A percentile compares a stretch with the other conserved stretches of the same genome.
Conservation (phyloP, 257 asterid genomes). For the Gentiana straminea region DNA sequence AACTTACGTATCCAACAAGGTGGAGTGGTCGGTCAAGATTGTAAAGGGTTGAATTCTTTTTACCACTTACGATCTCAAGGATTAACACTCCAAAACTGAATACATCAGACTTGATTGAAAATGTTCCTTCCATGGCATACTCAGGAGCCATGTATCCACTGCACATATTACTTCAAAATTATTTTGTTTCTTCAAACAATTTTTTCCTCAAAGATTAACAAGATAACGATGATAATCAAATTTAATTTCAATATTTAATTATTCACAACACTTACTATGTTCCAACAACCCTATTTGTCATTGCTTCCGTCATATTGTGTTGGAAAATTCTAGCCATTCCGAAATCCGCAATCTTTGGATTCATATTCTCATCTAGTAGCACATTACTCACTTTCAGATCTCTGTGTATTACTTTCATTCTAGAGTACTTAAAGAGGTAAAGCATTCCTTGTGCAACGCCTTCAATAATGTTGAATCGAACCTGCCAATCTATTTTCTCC, state of each 20-base stretch:
- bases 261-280: conserved; percentile 34
- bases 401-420: conserved; percentile 46
- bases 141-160: conserved; percentile 76
- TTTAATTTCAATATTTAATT: too few species aligned
- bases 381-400: conserved; percentile 54
- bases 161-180: background rate
- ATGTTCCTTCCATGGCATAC: conserved; percentile 57
- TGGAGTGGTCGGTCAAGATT: conserved; percentile 33
- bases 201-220: background rate
- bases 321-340: conserved; percentile 54
- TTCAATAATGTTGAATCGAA: conserved; percentile 25
- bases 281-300: conserved; percentile 42
- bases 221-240: background rate
- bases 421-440: conserved; percentile 54
- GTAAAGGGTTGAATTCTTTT: conserved; percentile 31
- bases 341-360: conserved; percentile 57
- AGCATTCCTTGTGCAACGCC: conserved; percentile 53
- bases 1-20: conserved; percentile 52
- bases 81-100: conserved; percentile 53
- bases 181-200: background rate
- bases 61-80: conserved; percentile 52
- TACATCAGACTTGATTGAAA: conserved; percentile 52
- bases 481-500: conserved; percentile 17
- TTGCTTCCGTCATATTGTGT: conserved; percentile 33
- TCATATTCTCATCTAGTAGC: conserved; percentile 47